Evolutionary conservation across 139 green algal genomes (phyloP).

Genomic region (Diplosphaera chodatii): DNA sequence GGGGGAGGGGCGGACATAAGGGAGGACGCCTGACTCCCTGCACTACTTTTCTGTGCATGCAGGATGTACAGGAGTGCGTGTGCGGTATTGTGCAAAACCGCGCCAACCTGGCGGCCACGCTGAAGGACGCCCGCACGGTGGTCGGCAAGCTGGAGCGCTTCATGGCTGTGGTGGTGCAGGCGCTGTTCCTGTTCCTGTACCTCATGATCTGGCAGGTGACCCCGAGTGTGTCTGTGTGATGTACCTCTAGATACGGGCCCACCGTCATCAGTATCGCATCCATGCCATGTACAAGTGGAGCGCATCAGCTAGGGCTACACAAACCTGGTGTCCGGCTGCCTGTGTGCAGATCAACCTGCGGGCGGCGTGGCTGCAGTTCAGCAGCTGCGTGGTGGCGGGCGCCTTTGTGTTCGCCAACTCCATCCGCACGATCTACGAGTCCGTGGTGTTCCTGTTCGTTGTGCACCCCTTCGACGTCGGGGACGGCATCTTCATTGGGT

Average conservation of each 20-base stretch:
- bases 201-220: conserved; percentile 40
- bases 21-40: too few species aligned
- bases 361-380: conserved; percentile 39
- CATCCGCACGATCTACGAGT: conserved; percentile 50
- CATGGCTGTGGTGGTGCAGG: conserved; percentile 38
- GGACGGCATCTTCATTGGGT: conserved; percentile 24
- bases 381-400: conserved; percentile 30
- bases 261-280: too few species aligned
- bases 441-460: conserved; percentile 64
- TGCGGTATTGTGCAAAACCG: conserved; percentile 32
- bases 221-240: too few species aligned
- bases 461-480: conserved; percentile 71
- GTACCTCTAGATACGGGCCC: too few species aligned
- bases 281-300: too few species aligned
- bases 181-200: conserved; percentile 42
- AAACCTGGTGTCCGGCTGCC: too few species aligned
- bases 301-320: too few species aligned
- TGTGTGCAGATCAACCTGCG: conserved; percentile 34
- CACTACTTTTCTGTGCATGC: background rate
- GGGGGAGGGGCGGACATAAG: too few species aligned
- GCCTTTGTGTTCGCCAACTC: conserved; percentile 59
- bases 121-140: conserved; percentile 62
- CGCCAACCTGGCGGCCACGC: conserved; percentile 59
- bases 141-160: conserved; percentile 66
- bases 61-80: background rate